Evolutionary conservation across 164 flowering plant genomes (phyloP), one percentile per base, ranked within the genome.

Genomic region (Macadamia integrifolia): DNA sequence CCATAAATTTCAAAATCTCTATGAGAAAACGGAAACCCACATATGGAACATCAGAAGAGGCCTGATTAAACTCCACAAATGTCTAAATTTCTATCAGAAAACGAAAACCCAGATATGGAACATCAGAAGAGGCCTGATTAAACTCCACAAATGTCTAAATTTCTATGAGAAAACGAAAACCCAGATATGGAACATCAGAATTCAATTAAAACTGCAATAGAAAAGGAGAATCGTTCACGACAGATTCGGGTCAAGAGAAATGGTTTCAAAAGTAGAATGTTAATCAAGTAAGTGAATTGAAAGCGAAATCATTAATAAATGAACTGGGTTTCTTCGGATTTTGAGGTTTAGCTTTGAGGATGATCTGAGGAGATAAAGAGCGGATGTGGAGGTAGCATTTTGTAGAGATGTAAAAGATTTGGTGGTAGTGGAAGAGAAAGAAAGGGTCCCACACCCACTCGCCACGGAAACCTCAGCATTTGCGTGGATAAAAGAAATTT

Each of bases 1-100:
- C 48, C 28, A 62, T 44, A 28, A n/a, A 17, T 9, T 58, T 60
- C 35, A 49, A 58, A 40, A 69, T n/a, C 43, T 73, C 74, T 74
- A 73, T 70, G 29, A 12, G 46, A 56, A 57, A 42, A 60, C 5
- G 44, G 31, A 59, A 2, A 3, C 58, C 58, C 9, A 5, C 7
- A 43, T 43, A 43, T 43, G 7, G 9, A 43, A 6, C 7, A 5
- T 6, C 48, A 43, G 48, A 43, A 9, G 9, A 5, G 7, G 9
- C 6, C 9, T 5, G 9, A 43, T 9, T 43, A 6, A 43, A 43
- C 7, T 43, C 48, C 9, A 43, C 7, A 5, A 43, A 43, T 6
- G 6, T 43, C 9, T 43, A 9, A 43, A 43, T 43, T 43, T 6
- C 6, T 43, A 6, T 5, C 0, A 43, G 9, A 43, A 43, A 43